phyloP scores from a whole-genome alignment of 768 basidiomycete genomes.

The Boletellus emodensis region DNA sequence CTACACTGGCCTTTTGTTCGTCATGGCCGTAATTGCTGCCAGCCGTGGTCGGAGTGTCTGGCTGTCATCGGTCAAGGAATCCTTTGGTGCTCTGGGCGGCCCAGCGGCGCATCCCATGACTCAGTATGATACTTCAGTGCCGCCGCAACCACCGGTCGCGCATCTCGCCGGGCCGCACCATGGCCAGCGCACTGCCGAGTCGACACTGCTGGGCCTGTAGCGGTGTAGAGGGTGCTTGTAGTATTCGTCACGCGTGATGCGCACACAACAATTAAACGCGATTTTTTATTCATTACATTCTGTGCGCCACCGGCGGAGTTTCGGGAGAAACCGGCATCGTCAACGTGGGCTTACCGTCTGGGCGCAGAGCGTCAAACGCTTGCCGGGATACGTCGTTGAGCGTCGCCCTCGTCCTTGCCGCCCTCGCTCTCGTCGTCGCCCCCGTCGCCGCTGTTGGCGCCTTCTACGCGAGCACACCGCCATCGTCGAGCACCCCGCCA shows the following conservation, averaged over 20 bases:
- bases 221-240: background rate
- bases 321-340: conserved; percentile 24
- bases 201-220: background rate
- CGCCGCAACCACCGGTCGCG: conserved; percentile 3
- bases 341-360: conserved; percentile 8
- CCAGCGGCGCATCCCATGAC: conserved; percentile 15
- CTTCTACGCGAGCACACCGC: conserved; percentile 6
- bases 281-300: background rate
- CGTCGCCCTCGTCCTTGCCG: conserved; percentile 7
- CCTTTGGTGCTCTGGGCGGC: conserved; percentile 13
- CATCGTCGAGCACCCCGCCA: conserved; percentile 8
- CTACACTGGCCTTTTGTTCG: conserved; percentile 27
- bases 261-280: background rate
- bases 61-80: conserved; percentile 31
- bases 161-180: background rate
- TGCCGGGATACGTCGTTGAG: conserved; percentile 12
- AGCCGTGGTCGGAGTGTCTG: conserved; percentile 31
- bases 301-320: conserved; percentile 29
- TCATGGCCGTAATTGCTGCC: conserved; percentile 26
- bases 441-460: conserved; percentile 9
- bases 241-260: background rate
- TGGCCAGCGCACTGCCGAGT: background rate
- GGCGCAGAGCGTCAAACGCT: conserved; percentile 12
- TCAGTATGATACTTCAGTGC: conserved; percentile 8
- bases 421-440: conserved; percentile 3